Percentiles rank a stretch among this genome's conserved stretches.
These are phyloP conservation scores for Yamadazyma diddensiae DNA, from an alignment of 1,139 yeast genomes.

Conservation along the genomic window DNA sequence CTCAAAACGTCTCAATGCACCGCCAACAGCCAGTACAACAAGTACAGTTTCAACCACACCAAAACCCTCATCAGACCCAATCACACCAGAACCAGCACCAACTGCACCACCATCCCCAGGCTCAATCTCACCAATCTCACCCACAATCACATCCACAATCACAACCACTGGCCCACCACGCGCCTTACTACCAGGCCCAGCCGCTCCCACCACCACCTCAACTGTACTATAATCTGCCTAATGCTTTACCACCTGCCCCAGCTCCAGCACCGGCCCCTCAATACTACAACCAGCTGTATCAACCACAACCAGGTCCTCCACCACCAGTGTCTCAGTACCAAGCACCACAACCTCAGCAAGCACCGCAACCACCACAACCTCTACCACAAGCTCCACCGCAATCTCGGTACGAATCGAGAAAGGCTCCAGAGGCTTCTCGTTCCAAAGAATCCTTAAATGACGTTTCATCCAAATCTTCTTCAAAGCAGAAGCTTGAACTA, in stretches of 20 bases:
- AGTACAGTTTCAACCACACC: slow-evolving; percentile 11
- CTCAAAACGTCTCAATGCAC: slow-evolving; percentile 13
- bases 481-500: slow-evolving; percentile 42
- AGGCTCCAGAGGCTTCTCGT: slow-evolving; percentile 15
- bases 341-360: slow-evolving; percentile 3
- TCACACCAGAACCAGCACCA: slow-evolving; percentile 13
- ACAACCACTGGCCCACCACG: slow-evolving; percentile 14
- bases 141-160: slow-evolving; percentile 7
- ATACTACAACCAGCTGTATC: slow-evolving; percentile 8
- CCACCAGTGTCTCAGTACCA: slow-evolving; percentile 7
- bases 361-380: slow-evolving; percentile 5
- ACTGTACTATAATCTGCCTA: slow-evolving; percentile 13
- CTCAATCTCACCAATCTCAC: slow-evolving; percentile 13
- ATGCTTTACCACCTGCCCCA: slow-evolving; percentile 13
- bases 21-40: slow-evolving; percentile 16
- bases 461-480: slow-evolving; percentile 10
- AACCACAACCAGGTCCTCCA: slow-evolving; percentile 7
- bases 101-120: slow-evolving; percentile 9
- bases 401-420: slow-evolving; percentile 16
- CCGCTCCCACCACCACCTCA: slow-evolving; percentile 11
- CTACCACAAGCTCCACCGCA: slow-evolving; percentile 9
- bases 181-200: slow-evolving; percentile 11
- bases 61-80: slow-evolving; percentile 10
- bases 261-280: slow-evolving; percentile 12
- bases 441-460: slow-evolving; percentile 18